A percentile compares a stretch with the other conserved stretches of the same genome.
These are phyloP conservation scores for Lathyrus oleraceus DNA, from an alignment of 306 rosid genomes.

Conservation along the genomic window DNA sequence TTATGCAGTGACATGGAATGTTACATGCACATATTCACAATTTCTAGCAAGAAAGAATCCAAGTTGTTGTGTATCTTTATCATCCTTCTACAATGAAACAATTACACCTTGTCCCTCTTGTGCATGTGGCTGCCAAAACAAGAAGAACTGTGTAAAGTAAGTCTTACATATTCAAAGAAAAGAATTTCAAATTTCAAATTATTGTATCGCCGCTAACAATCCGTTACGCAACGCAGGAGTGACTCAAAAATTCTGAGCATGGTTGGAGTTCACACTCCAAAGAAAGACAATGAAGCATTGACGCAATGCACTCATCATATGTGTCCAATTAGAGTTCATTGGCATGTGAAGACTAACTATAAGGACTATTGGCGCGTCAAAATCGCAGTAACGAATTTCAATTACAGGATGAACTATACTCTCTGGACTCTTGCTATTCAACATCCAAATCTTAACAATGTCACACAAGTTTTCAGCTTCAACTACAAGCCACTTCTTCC, in stretches of 20 bases:
- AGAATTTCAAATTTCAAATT: not conserved
- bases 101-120: conserved; percentile 83
- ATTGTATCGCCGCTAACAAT: conserved; percentile 11
- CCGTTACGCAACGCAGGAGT: conserved; percentile 56
- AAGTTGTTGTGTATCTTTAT: conserved; percentile 84
- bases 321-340: conserved; percentile 92
- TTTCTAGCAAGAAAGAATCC: conserved; percentile 79
- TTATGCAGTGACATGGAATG: conserved; percentile 96
- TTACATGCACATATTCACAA: conserved; percentile 93
- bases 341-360: conserved; percentile 84
- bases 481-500: conserved; percentile 81
- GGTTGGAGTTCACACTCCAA: conserved; percentile 68
- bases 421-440: conserved; percentile 85
- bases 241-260: conserved; percentile 65
- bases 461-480: conserved; percentile 92
- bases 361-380: conserved; percentile 93
- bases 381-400: conserved; percentile 77
- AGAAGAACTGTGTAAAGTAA: conserved; percentile 75
- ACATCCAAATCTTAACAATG: conserved; percentile 91
- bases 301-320: conserved; percentile 91
- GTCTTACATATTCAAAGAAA: conserved; percentile 20
- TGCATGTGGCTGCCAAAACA: conserved; percentile 85
- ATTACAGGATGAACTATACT: conserved; percentile 75
- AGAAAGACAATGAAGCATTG: conserved; percentile 66
- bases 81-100: conserved; percentile 86